These are phyloP conservation scores for Coemansia sp. DNA, from an alignment of 192 early-diverging fungal species.

Conservation along the genomic window DNA sequence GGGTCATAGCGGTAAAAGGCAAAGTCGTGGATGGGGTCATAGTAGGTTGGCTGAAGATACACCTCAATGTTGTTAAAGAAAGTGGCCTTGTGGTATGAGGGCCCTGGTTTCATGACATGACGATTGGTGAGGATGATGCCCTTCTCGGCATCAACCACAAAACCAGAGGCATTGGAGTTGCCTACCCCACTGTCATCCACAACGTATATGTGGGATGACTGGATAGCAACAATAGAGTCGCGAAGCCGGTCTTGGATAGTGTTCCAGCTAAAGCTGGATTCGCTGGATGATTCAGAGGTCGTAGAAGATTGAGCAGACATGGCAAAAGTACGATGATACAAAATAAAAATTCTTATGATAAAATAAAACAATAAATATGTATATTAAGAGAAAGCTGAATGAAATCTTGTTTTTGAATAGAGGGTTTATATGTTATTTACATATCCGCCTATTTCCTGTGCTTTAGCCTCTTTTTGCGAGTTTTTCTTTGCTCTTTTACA, in stretches of 20 bases:
- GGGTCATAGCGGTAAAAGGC: constrained; percentile 76
- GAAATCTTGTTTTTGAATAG: background rate
- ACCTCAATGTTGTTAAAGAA: constrained; percentile 76
- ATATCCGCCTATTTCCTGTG: no score
- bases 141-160: constrained; percentile 71
- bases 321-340: background rate
- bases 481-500: no score
- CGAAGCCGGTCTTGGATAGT: background rate
- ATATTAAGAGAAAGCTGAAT: background rate
- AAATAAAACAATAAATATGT: background rate
- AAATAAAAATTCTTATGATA: background rate
- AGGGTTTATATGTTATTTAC: background rate
- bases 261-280: background rate
- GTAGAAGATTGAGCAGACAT: background rate
- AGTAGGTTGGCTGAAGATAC: constrained; percentile 67
- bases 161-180: constrained; percentile 63
- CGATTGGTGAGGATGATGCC: constrained; percentile 79
- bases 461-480: no score
- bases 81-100: constrained; percentile 70
- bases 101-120: constrained; percentile 73
- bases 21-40: constrained; percentile 85
- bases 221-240: background rate
- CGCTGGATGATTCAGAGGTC: background rate
- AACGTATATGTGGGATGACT: no score
- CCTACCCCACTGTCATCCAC: constrained; percentile 14